Evolutionary conservation across 768 basidiomycete genomes (phyloP).

Genomic region (Amanita muscaria): DNA sequence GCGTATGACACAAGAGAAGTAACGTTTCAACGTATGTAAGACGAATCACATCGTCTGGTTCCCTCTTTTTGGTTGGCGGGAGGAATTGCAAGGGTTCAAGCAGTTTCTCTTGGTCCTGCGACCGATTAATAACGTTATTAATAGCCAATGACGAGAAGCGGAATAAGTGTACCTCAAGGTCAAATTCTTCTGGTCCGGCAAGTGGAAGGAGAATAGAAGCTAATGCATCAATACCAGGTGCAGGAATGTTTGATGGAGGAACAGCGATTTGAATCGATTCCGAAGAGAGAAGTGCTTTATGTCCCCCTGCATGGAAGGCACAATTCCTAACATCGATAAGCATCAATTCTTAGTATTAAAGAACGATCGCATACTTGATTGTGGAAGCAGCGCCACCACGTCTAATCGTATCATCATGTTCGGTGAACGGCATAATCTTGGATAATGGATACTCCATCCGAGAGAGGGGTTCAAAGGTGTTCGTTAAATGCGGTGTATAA

Average conservation of each 20-base stretch:
- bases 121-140: background rate
- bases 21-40: slow-evolving; percentile 85
- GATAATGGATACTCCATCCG: slow-evolving; percentile 71
- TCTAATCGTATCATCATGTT: slow-evolving; percentile 80
- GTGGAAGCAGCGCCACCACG: slow-evolving; percentile 81
- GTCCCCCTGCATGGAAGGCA: slow-evolving; percentile 57
- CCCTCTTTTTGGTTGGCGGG: slow-evolving; percentile 75
- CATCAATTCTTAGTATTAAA: background rate
- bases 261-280: slow-evolving; percentile 50
- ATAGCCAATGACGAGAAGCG: background rate
- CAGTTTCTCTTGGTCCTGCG: slow-evolving; percentile 80
- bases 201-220: slow-evolving; percentile 83
- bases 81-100: slow-evolving; percentile 83
- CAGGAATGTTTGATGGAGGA: slow-evolving; percentile 44
- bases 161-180: slow-evolving; percentile 58
- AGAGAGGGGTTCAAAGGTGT: slow-evolving; percentile 31
- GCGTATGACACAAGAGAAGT: slow-evolving; percentile 80
- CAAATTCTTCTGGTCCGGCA: slow-evolving; percentile 92
- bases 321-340: slow-evolving; percentile 53
- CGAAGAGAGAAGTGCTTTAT: slow-evolving; percentile 61
- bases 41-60: slow-evolving; percentile 67
- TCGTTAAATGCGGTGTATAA: slow-evolving; percentile 51
- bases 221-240: slow-evolving; percentile 77
- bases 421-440: slow-evolving; percentile 80
- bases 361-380: slow-evolving; percentile 57